Conservation (phyloP, 257 asterid genomes). For the Cynanchum wilfordii region DNA sequence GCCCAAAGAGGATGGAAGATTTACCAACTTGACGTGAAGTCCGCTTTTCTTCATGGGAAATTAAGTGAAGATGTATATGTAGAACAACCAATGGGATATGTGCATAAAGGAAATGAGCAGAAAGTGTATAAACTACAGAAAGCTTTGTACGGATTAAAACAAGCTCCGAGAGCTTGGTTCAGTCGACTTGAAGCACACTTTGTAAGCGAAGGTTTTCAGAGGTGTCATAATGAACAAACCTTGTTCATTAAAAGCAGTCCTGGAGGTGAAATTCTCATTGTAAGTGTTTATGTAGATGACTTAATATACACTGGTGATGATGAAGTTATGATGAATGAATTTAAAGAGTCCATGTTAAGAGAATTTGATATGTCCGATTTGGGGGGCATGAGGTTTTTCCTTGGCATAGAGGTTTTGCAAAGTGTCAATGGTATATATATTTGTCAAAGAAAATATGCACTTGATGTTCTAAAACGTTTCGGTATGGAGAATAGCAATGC, state of each 20-base stretch:
- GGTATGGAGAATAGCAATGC: neutral
- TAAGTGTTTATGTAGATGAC: neutral
- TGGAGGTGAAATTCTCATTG: neutral
- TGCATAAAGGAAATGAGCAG: no score
- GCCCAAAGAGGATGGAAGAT: no score
- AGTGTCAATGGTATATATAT: no score
- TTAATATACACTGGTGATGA: neutral
- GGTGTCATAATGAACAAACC: neutral
- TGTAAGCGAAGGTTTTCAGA: neutral
- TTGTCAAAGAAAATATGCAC: neutral
- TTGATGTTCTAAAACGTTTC: neutral
- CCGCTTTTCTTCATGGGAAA: no score
- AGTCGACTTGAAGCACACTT: neutral
- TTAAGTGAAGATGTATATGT: no score
- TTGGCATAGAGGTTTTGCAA: neutral
- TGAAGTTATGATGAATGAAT: neutral
- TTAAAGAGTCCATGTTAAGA: neutral
- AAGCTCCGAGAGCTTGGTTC: neutral
- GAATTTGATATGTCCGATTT: neutral
- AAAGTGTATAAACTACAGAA: neutral
- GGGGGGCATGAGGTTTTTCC: neutral
- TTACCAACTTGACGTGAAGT: no score
- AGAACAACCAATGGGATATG: no score
- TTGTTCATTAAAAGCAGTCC: neutral
- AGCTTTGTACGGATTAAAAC: neutral